Evolutionary conservation across 2,329 filamentous ascomycete species (phyloP), one percentile per base, ranked within the genome.

Genomic region (Cladosporium cucumerinum): DNA sequence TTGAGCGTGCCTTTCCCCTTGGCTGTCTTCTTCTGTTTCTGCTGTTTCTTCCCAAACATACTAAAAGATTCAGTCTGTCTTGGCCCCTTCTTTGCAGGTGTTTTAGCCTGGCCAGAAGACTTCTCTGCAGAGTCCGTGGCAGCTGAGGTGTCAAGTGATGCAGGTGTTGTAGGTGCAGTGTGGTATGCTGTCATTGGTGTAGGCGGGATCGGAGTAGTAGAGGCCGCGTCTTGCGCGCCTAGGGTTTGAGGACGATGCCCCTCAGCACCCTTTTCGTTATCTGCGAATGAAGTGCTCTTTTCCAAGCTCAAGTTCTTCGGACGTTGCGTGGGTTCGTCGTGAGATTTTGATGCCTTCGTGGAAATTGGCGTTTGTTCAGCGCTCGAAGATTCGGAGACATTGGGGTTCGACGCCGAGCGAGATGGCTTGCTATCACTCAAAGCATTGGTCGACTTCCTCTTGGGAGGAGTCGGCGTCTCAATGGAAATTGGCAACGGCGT

Each of bases 1-100:
- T 54, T 58, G 21, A 64, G 43, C 7, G 54, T 39, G 14, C 46
- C 55, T 25, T 59, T 64, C 3, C 54, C 55, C 63, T 65, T 65
- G 30, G 63, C 21, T 18, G 26, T 55, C 57, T 64, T 52, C 48
- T 66, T 67, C 28, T 66, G 61, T 60, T 70, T 71, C 57, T 64
- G 39, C 49, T 68, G 67, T 57, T 70, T 68, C 62, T 69, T 70
- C 18, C 65, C 67, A 54, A 75, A 77, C 26, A 73, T 66, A 61
- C 72, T 76, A 25, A 75, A 67, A 14, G 75, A 75, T 34, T 75
- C 73, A 0, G 75, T 76, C 69, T 76, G 71, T n/a, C 71, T 72
- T 5, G 75, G 74, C 39, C 75, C 75, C 63, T 75, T 75, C 34
- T 39, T 58, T 18, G 51, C 7, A 28, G 28, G 43, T 26, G 46